Evolutionary conservation across 2,329 filamentous ascomycete genomes (phyloP), one percentile per base, ranked within the genome.

Genomic region (Microsporum audouinii): DNA sequence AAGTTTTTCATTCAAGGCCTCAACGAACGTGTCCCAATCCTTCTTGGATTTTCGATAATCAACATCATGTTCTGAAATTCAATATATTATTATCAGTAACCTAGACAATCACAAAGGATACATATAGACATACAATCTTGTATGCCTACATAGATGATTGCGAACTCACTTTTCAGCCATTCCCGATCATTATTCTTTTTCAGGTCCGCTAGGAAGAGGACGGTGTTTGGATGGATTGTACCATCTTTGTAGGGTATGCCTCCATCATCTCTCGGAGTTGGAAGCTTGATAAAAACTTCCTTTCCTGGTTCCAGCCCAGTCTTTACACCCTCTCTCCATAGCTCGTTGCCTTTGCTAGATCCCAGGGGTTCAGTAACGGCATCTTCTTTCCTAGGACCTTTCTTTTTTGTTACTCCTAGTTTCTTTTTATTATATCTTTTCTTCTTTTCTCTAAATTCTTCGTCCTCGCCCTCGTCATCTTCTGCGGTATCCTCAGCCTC

Each of bases 1-100:
- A 60, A 96, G 80, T 63, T 84, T 86, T 63, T 86, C 79, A 0
- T 87, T 88, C 43, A 94, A 78, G 7, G 78, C 78, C 66, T 88
- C 86, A 39, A 94, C 83, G 68, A 91, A 96, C 1, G 84, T 82
- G 56, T 89, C 84, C 81, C 89, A 96, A 71, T 96, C 90, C 62
- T 87, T 86, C 62, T 91, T 82, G 0, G 90, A 84, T 60, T 85
- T 80, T 62, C 91, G 83, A 71, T 88, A 95, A 67, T 95, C 88
- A 51, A 81, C 80, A 72, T 95, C 89, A 71, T 94, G 84, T 68
- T 84, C 89, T 94, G 64, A 8, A 51, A 57, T 34, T 41, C 53
- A 38, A 58, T 7, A n/a, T 14, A 47, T 58, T 6, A 23, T 23
- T 23, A 23, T 23, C 17, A 23, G 17, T 23, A 23, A 23, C 17